These are phyloP conservation scores for Phytophthora pistaciae DNA, from an alignment of 352 stramenopile species.

Conservation along the genomic window DNA sequence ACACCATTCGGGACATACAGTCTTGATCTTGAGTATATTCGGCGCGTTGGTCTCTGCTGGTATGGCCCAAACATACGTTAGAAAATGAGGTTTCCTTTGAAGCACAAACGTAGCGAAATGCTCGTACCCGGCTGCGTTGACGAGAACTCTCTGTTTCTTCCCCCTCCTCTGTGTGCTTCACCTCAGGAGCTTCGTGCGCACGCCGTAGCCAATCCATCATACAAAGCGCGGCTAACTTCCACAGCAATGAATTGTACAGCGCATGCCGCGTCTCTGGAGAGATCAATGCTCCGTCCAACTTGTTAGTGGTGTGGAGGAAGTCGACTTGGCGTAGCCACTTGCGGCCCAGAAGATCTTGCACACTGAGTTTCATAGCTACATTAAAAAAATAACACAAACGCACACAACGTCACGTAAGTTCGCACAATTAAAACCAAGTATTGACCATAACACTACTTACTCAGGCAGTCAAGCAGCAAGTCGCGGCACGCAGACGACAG, in stretches of 20 bases:
- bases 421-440: neutral
- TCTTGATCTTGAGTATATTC: constrained; percentile 26
- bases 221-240: constrained; percentile 62
- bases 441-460: constrained; percentile 29
- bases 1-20: constrained; percentile 32
- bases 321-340: constrained; percentile 70
- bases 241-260: constrained; percentile 51
- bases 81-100: neutral
- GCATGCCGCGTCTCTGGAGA: constrained; percentile 20
- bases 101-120: neutral
- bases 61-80: neutral
- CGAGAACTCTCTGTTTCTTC: constrained; percentile 41
- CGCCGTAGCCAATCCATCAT: constrained; percentile 49
- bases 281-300: constrained; percentile 32
- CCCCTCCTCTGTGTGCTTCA: constrained; percentile 34
- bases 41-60: constrained; percentile 25
- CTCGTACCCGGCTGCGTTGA: constrained; percentile 35
- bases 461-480: constrained; percentile 59
- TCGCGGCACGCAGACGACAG: constrained; percentile 51
- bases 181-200: constrained; percentile 14
- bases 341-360: constrained; percentile 50
- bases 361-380: constrained; percentile 43
- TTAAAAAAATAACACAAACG: neutral
- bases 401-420: neutral
- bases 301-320: constrained; percentile 56